phyloP scores from a whole-genome alignment of 345 rosid species.

The Kandelia obovata region DNA sequence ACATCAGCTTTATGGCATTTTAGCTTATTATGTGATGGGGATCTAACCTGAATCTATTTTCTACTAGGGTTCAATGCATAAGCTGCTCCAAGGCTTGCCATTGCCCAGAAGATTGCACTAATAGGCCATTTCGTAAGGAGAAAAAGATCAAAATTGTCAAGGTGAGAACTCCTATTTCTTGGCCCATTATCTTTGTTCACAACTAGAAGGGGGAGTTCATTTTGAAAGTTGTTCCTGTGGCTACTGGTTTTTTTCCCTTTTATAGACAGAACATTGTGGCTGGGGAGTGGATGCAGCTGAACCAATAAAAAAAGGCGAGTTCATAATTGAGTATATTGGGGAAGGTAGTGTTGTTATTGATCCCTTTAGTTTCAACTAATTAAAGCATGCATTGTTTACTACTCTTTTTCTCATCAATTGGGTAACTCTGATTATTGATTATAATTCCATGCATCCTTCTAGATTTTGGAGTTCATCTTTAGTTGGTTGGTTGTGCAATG shows the following conservation, averaged over 20 bases:
- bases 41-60: slow-evolving; percentile 10
- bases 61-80: slow-evolving; percentile 68
- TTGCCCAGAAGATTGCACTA: slow-evolving; percentile 78
- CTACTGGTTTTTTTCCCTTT: slow-evolving; percentile 22
- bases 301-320: slow-evolving; percentile 66
- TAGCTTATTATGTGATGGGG: background rate
- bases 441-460: background rate
- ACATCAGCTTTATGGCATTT: background rate
- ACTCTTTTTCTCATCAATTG: background rate
- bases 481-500: background rate
- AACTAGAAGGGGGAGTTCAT: background rate
- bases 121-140: slow-evolving; percentile 92
- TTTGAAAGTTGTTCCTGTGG: background rate
- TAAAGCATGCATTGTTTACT: slow-evolving; percentile 1
- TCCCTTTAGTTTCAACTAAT: background rate
- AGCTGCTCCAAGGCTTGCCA: slow-evolving; percentile 88
- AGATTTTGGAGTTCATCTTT: background rate
- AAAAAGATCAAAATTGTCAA: slow-evolving; percentile 77
- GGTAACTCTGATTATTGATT: background rate
- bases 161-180: slow-evolving; percentile 34
- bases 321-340: slow-evolving; percentile 84
- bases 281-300: slow-evolving; percentile 98
- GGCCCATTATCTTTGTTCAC: background rate
- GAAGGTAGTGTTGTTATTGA: slow-evolving; percentile 58
- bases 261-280: slow-evolving; percentile 84